A percentile compares a stretch with the other conserved stretches of the same genome.
These are phyloP conservation scores for Pestalotiopsis fici DNA, from an alignment of 2,329 filamentous ascomycete species.

Conservation along the genomic window DNA sequence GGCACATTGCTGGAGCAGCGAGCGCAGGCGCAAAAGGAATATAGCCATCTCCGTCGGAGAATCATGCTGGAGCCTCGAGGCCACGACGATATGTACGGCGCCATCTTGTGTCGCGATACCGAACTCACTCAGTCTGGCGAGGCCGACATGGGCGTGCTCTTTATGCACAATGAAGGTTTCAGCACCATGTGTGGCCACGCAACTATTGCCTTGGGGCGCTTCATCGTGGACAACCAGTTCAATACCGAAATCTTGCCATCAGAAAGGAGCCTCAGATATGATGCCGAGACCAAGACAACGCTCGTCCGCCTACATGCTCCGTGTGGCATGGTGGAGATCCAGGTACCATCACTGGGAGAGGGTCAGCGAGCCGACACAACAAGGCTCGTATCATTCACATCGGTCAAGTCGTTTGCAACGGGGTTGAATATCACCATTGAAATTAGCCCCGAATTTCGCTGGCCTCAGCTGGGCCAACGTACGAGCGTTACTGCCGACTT, in stretches of 20 bases:
- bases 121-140: neutral
- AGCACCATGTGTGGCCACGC: neutral
- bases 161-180: constrained; percentile 1
- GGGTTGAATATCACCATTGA: neutral
- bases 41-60: neutral
- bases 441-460: neutral
- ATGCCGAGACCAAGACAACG: neutral
- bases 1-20: neutral
- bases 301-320: neutral
- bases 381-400: neutral
- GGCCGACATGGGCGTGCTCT: neutral
- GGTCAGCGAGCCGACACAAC: neutral
- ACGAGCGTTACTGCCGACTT: neutral
- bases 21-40: neutral
- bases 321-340: neutral
- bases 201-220: neutral
- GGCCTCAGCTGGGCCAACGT: neutral
- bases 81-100: neutral
- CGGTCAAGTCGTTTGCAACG: neutral
- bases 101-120: neutral
- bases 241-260: neutral
- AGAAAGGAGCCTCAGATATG: neutral
- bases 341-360: neutral
- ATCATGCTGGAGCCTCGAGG: constrained; percentile 1
- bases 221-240: neutral